Base-by-base conservation (phyloP, 257 asterid species). In the Oldenlandia corymbosa region DNA sequence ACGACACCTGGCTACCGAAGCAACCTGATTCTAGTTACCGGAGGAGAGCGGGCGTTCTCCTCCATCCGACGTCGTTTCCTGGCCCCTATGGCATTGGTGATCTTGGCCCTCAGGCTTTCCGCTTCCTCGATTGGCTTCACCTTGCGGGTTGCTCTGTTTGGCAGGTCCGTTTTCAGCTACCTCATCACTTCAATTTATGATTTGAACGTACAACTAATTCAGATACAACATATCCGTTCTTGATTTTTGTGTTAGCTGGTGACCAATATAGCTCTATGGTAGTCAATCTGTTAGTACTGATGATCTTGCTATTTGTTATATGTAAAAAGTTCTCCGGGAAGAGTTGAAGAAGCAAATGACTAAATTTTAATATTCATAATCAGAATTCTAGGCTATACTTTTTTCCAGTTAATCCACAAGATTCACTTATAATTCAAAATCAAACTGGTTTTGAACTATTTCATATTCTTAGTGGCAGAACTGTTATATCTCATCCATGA, bases 71-170 rank as follows among this genome's bases (percentile, higher is more conserved):
- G 57, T 93, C 99, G 73, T 84, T 93, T 74, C 85, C 86, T 24
- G 99, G 99, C 0, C 97, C 96, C 28, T 84, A 82, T 51, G 99
- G 99, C 70, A 79, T 93, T 34, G 99, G 99, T 5, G 99, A 93
- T 73, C 96, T 93, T 36, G 99, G 99, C 2, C 71, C 81, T 7
- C 88, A 82, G 58, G 94, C 97, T 12, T 90, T 85, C 42, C 71
- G 68, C 31, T 93, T 93, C 80, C 73, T 93, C 58, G 97, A 93
- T 59, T 93, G 97, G 97, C 99, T 93, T 73, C 86, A 85, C 57
- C 78, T 63, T 36, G 79, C 99, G 18, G 99, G 99, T 54, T 93
- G 99, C 85, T 84, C 96, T 34, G 82, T 93, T 72, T 90, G 99
- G 99, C 99, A 93, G 95, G 99, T 87, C 32, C 28, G 1, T 37